Evolutionary conservation across 176 grass and related monocot species (phyloP).

Genomic region (Hsuehochloa calcarea): DNA sequence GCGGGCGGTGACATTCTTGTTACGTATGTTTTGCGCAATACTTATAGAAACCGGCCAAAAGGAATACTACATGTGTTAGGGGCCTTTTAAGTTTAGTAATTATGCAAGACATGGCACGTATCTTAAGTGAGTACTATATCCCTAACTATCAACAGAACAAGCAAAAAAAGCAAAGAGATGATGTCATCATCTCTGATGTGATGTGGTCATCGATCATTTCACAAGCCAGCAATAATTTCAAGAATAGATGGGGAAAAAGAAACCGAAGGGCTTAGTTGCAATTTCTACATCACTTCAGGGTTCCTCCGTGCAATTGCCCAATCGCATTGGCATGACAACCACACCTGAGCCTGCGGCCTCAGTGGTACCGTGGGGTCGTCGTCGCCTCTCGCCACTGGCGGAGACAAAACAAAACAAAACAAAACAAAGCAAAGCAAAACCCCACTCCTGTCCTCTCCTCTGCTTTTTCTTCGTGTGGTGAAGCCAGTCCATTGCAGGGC

Average conservation of each 20-base stretch:
- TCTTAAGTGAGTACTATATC: background rate
- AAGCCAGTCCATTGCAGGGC: slow-evolving; percentile 6
- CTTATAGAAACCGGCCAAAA: too few relatives aligned
- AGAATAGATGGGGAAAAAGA: background rate
- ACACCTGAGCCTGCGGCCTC: slow-evolving; percentile 38
- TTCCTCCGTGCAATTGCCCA: background rate
- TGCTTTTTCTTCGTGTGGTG: background rate
- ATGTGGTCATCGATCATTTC: background rate
- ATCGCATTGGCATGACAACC: slow-evolving; percentile 29
- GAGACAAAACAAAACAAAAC: slow-evolving; percentile 25
- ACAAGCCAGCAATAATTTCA: background rate
- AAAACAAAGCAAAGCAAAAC: slow-evolving; percentile 25
- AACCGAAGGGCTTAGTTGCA: background rate
- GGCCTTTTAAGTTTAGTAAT: too few relatives aligned
- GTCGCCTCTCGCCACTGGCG: slow-evolving; percentile 1
- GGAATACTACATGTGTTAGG: too few relatives aligned
- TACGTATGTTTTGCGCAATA: too few relatives aligned
- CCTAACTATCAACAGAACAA: background rate
- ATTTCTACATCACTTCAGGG: background rate
- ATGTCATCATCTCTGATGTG: background rate
- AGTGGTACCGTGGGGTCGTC: slow-evolving; percentile 36
- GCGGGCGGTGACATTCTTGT: too few relatives aligned
- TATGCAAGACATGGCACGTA: background rate
- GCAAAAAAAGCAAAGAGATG: slow-evolving; percentile 19
- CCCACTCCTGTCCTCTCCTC: slow-evolving; percentile 19